Evolutionary conservation across 768 basidiomycete genomes (phyloP), one percentile per base, ranked within the genome.

Genomic region (button mushroom (Agaricus bisporus)): DNA sequence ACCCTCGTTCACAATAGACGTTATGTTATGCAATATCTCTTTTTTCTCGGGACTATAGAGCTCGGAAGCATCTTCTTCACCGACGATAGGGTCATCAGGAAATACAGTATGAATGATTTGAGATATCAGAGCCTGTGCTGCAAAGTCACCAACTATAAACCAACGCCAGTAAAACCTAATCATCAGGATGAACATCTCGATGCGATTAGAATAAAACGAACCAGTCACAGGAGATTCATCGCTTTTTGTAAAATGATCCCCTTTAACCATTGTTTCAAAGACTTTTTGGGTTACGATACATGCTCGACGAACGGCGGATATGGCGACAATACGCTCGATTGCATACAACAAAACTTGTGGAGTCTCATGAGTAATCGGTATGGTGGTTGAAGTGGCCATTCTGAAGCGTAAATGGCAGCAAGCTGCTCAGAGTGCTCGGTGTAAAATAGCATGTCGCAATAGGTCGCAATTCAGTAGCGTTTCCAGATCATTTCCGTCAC

Each of bases 171-270:
- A 32, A 7, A 32, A 32, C 8, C 32, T 11, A 6, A 32, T 32
- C 2, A 32, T 32, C 11, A 11, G 7, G 2, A 11, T 32, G 32
- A 32, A 11, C 32, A 32, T 11, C 8, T 11, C 11, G 32, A 26
- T 17, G 11, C 12, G 35, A 12, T 46, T 6, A 17, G 8, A 29
- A 35, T 20, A 20, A 22, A 39, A 59, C 74, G 47, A 56, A 88
- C 91, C 86, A 11, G 92, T 95, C 1, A 95, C 92, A 10, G 92
- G 92, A 2, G 86, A 88, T 68, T 94, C 94, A 73, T 99, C 95
- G 26, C 78, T 83, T 66, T 99, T 98, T 45, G 85, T 85, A 38
- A 95, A 73, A 0, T 89, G 93, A 68, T 95, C 95, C 60, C 83
- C 82, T 56, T 83, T 85, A 58, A 91, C 85, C 49, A 97, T 79